These are phyloP conservation scores for Cryptosporidium felis DNA, from an alignment of 169 alveolate genomes.

Conservation along the genomic window DNA sequence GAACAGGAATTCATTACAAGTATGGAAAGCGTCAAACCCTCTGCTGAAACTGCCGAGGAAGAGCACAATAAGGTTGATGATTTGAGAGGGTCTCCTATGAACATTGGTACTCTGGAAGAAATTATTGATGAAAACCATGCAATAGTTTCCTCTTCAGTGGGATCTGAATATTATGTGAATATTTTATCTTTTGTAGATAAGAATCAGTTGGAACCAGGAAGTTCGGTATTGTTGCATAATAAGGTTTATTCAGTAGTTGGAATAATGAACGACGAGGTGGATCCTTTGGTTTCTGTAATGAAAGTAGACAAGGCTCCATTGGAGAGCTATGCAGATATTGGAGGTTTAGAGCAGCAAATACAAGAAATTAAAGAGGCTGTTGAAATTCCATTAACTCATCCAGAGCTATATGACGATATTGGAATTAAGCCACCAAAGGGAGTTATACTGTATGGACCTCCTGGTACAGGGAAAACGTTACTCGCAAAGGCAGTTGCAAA, in stretches of 20 bases:
- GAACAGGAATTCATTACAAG: conserved; percentile 93
- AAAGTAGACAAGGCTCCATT: conserved; percentile 98
- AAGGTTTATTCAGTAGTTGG: conserved; percentile 96
- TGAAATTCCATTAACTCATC: conserved; percentile 98
- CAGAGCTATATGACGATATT: conserved; percentile 98
- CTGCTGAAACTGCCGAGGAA: conserved; percentile 87
- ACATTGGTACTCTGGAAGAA: conserved; percentile 98
- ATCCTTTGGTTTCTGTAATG: conserved; percentile 96
- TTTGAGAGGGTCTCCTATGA: conserved; percentile 97
- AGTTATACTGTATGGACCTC: conserved; percentile 92
- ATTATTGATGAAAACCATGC: conserved; percentile 98
- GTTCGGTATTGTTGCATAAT: conserved; percentile 95
- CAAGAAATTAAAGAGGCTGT: conserved; percentile 93
- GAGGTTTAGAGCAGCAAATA: conserved; percentile 98
- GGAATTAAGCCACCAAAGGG: conserved; percentile 97
- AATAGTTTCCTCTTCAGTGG: conserved; percentile 96
- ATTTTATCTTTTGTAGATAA: conserved; percentile 97
- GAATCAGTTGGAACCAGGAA: conserved; percentile 97
- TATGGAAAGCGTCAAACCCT: conserved; percentile 83
- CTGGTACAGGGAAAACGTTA: conserved; percentile 94
- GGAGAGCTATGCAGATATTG: conserved; percentile 99
- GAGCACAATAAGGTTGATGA: conserved; percentile 91
- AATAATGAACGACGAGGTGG: conserved; percentile 96
- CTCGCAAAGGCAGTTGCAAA: conserved; percentile 95
- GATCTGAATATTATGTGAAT: conserved; percentile 98